These are phyloP conservation scores for Bipolaris cookei DNA, from an alignment of 2,329 filamentous ascomycete genomes.

Conservation along the genomic window DNA sequence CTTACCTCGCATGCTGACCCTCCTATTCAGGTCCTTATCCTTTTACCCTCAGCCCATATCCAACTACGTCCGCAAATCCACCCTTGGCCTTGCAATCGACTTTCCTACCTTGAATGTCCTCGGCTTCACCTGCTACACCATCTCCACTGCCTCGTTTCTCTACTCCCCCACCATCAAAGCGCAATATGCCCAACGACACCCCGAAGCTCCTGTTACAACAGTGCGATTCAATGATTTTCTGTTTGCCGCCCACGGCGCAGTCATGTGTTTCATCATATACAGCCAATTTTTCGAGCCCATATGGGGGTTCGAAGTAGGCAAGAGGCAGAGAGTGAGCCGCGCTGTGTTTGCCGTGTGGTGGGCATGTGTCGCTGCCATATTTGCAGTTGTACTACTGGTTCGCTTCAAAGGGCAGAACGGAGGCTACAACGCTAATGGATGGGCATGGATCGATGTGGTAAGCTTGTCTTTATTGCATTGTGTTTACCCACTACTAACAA, in stretches of 20 bases:
- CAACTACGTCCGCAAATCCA: constrained; percentile 78
- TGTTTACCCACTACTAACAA: constrained; percentile 4
- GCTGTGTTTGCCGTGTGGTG: constrained; percentile 72
- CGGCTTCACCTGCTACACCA: constrained; percentile 77
- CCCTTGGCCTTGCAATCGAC: constrained; percentile 83
- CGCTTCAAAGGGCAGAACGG: constrained; percentile 52
- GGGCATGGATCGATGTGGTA: constrained; percentile 71
- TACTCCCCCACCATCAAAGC: constrained; percentile 77
- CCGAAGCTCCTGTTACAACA: constrained; percentile 74
- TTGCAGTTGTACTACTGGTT: constrained; percentile 59
- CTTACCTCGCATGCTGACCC: not conserved
- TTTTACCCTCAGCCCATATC: constrained; percentile 91
- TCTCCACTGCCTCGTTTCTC: constrained; percentile 77
- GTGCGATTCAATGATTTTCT: constrained; percentile 89
- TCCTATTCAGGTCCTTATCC: constrained; percentile 70
- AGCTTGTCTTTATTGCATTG: constrained; percentile 25
- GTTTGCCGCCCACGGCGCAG: constrained; percentile 81
- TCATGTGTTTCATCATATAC: constrained; percentile 74
- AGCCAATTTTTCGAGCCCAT: constrained; percentile 74
- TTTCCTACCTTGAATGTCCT: constrained; percentile 78
- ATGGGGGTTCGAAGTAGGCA: constrained; percentile 76
- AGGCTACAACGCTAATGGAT: constrained; percentile 56
- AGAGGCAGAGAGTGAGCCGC: constrained; percentile 61
- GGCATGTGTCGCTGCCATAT: constrained; percentile 68
- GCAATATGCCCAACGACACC: constrained; percentile 85